Evolutionary conservation across 495 filamentous ascomycete genomes (phyloP).

Genomic region (Tetracladium setigerum): DNA sequence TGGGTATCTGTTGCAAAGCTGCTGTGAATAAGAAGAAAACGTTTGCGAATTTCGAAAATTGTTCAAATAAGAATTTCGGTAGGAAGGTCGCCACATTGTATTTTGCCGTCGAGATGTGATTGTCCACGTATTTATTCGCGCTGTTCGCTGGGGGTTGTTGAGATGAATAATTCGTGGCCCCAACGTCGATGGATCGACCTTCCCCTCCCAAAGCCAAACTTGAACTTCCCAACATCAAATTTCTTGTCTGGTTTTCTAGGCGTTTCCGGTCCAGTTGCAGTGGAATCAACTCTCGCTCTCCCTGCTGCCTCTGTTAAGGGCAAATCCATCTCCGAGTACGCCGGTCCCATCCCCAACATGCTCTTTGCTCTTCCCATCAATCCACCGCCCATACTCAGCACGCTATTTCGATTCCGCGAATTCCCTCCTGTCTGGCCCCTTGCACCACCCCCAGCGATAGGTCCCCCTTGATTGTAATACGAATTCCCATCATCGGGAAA

Average conservation of each 20-base stretch:
- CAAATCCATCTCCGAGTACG: constrained; percentile 97
- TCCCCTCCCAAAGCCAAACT: constrained; percentile 89
- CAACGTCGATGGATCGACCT: constrained; percentile 79
- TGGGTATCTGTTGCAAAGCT: constrained; percentile 88
- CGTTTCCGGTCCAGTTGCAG: constrained; percentile 25
- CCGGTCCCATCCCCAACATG: constrained; percentile 83
- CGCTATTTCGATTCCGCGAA: constrained; percentile 73
- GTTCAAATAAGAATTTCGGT: constrained; percentile 96
- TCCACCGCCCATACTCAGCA: constrained; percentile 78
- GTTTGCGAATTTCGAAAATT: constrained; percentile 99
- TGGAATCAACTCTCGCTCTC: constrained; percentile 29
- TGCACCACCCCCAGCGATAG: constrained; percentile 35
- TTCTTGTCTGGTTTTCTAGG: constrained; percentile 39
- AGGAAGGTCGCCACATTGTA: constrained; percentile 95
- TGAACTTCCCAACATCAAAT: constrained; percentile 68
- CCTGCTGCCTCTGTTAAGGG: constrained; percentile 70
- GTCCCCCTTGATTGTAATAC: constrained; percentile 47
- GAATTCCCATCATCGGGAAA: constrained; percentile 69
- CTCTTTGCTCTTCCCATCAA: constrained; percentile 79
- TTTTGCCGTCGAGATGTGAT: constrained; percentile 95
- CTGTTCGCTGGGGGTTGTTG: constrained; percentile 96
- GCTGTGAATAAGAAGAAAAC: constrained; percentile 99
- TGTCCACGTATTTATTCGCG: constrained; percentile 83
- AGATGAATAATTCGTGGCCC: constrained; percentile 92
- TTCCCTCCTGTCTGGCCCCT: constrained; percentile 39